Evolutionary conservation across 1,139 yeast genomes (phyloP), one percentile per base, ranked within the genome.

Genomic region (Suhomyces bolitotheri): DNA sequence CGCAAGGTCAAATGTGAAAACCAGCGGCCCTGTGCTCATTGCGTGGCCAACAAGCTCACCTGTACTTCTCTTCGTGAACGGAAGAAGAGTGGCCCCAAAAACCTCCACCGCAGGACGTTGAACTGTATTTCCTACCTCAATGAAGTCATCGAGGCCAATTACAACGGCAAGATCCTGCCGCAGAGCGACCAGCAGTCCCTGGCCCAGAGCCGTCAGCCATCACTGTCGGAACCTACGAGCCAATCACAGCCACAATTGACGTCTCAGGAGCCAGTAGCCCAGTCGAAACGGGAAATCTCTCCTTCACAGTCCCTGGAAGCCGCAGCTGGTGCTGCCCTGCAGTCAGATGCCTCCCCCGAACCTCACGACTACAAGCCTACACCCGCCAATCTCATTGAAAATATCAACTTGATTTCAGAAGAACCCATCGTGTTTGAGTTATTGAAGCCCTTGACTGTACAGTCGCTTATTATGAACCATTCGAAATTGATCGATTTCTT

Each of bases 1-100:
- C 45, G 73, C 21, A 70, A 70, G 47, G 70, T 68, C 22, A 60
- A 62, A 41, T 70, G 76, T 50, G 73, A 66, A 30, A 54, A 53
- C n/a, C 46, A 50, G 25, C 52, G 72, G 28, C 76, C 75, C 2
- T 70, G 76, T 47, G 38, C 50, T 23, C 73, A 66, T 45, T 70
- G 76, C 49, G 53, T 61, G 23, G 51, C 62, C 32, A 67, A 66
- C 46, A 54, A 55, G 30, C 44, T 69, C 22, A 51, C 55, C 15
- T 70, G 76, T 49, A 70, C 75, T 5, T 59, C 54, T 41, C 46
- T 62, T 16, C 49, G 76, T 34, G 62, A 59, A 40, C 54, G 73
- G 21, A 68, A 67, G 50, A 70, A 69, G 49, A 58, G 68, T 34
- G 76, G 76, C 4, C 76, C 76, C 13, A 70, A 70, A 40, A 64